A percentile compares a stretch with the other conserved stretches of the same genome.
Conservation (phyloP, 179 eudicot genomes). For the Corrigiola litoralis region DNA sequence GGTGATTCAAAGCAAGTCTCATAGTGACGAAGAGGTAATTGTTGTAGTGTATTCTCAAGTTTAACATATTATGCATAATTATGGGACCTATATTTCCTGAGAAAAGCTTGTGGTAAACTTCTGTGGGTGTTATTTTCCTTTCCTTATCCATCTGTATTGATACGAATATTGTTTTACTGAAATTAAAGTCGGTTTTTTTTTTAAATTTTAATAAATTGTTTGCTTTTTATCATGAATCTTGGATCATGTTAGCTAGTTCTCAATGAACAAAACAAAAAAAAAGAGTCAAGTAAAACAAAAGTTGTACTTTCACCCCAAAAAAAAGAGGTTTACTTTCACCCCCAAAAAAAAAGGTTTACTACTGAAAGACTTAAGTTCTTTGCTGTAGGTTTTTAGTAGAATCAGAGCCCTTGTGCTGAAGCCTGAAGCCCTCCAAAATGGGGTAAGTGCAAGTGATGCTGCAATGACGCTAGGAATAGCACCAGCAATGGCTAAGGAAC, state of each 20-base stretch:
- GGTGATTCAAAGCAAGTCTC: constrained; percentile 87
- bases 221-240: background rate
- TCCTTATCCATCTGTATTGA: background rate
- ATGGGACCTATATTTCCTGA: background rate
- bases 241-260: background rate
- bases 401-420: constrained; percentile 54
- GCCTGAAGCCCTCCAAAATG: constrained; percentile 60
- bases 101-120: too few relatives aligned
- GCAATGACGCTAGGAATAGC: constrained; percentile 90
- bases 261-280: too few relatives aligned
- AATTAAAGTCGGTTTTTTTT: background rate
- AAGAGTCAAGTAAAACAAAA: too few relatives aligned
- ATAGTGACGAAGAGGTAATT: constrained; percentile 86
- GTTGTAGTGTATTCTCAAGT: constrained; percentile 4
- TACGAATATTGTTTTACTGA: background rate
- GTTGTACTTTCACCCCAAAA: too few relatives aligned
- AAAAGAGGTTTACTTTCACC: too few relatives aligned
- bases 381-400: constrained; percentile 62
- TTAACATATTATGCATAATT: background rate
- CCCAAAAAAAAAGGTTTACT: background rate
- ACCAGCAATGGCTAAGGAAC: constrained; percentile 98
- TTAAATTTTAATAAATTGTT: background rate
- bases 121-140: too few relatives aligned
- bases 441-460: constrained; percentile 90
- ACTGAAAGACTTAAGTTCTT: background rate